Conservation (phyloP, 2,329 filamentous ascomycete genomes). For the Sodiomyces alkalinus region DNA sequence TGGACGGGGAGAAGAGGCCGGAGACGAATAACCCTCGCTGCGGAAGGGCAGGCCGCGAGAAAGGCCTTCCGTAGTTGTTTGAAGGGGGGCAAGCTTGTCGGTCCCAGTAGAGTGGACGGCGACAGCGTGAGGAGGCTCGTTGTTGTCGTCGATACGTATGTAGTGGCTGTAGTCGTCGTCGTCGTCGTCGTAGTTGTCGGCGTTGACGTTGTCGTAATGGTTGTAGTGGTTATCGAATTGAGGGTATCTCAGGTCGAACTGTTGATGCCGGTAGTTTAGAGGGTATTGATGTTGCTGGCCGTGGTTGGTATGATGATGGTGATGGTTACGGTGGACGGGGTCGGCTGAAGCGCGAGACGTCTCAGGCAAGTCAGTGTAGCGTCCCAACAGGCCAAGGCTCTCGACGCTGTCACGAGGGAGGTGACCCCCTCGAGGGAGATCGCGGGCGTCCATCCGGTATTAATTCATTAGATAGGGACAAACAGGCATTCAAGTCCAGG, state of each 20-base stretch:
- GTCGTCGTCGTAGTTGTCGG: neutral
- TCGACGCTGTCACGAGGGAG: constrained; percentile 4
- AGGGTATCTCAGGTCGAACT: no score
- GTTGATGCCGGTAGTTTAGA: no score
- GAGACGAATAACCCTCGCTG: constrained; percentile 4
- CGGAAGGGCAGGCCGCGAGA: constrained; percentile 8
- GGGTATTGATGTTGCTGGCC: neutral
- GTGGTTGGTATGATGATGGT: neutral
- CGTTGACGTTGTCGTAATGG: no score
- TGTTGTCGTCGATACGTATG: neutral
- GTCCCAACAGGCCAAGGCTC: constrained; percentile 3
- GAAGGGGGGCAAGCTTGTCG: no score
- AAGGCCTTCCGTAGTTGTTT: no score
- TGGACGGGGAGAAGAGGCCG: constrained; percentile 1
- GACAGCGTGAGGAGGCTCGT: neutral
- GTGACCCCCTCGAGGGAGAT: constrained; percentile 6
- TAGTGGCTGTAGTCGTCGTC: neutral
- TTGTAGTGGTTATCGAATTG: no score
- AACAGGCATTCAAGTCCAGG: no score
- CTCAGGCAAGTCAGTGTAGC: constrained; percentile 5
- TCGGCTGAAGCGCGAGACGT: constrained; percentile 8
- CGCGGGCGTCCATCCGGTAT: constrained; percentile 7
- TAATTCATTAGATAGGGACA: no score
- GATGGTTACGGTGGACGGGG: neutral
- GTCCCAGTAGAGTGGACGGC: neutral